These are phyloP conservation scores for Agrocybe pediades DNA, from an alignment of 768 basidiomycete genomes.

Conservation along the genomic window DNA sequence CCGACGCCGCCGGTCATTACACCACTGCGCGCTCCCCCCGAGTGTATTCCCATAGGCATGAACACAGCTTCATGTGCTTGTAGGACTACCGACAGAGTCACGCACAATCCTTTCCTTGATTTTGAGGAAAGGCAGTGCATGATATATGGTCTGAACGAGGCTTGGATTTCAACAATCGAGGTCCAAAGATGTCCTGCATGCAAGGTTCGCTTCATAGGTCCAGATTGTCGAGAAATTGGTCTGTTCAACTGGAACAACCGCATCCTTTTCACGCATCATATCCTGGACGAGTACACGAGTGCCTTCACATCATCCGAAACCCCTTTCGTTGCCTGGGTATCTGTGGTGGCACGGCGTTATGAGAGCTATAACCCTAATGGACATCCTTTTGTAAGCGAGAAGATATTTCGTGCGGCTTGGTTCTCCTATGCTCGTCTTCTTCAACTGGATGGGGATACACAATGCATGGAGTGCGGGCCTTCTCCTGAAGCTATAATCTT, in stretches of 20 bases:
- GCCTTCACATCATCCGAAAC: constrained; percentile 27
- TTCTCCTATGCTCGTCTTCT: not conserved
- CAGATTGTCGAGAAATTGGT: constrained; percentile 21
- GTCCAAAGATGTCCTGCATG: constrained; percentile 20
- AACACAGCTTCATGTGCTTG: not conserved
- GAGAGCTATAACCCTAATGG: not conserved
- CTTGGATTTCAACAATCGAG: constrained; percentile 3
- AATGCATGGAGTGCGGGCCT: constrained; percentile 27
- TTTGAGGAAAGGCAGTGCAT: not conserved
- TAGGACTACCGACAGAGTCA: not conserved
- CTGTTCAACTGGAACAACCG: constrained; percentile 31
- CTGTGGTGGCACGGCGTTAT: constrained; percentile 16
- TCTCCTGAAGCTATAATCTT: constrained; percentile 29
- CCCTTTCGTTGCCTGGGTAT: constrained; percentile 22
- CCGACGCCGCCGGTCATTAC: not conserved
- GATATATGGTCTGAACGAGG: not conserved
- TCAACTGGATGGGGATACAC: constrained; percentile 15
- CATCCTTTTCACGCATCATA: constrained; percentile 22
- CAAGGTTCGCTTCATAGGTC: constrained; percentile 19
- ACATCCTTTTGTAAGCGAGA: not conserved
- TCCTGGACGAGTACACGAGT: constrained; percentile 28
- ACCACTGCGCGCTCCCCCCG: not conserved
- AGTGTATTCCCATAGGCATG: not conserved
- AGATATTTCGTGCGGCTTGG: not conserved
- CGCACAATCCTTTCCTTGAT: not conserved